Evolutionary conservation across 2,329 filamentous ascomycete species (phyloP), one percentile per base, ranked within the genome.

Genomic region (Tolypocladium tropicale): DNA sequence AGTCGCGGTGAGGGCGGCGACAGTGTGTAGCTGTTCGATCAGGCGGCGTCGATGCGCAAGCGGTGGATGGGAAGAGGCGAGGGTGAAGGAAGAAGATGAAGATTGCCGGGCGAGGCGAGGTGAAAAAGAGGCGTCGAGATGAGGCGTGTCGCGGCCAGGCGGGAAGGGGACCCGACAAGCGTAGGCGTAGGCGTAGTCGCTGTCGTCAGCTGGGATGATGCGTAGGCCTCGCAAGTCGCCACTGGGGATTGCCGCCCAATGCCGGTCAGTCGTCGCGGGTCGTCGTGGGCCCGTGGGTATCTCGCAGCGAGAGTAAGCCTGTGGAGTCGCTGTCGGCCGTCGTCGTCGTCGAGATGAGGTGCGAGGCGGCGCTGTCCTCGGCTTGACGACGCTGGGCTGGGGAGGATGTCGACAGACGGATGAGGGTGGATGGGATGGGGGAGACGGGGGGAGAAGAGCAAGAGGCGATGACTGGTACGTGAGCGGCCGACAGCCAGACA

Each of bases 151-250:
- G 25, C 34, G 30, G 25, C 43, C 18, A 41, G 36, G 57, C 11
- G 32, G 23, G 41, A 23, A 18, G 2, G 43, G 32, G 36, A 28
- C 36, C 52, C 34, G 46, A 32, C 32, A 16, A 50, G 41, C 52
- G 54, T 52, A 53, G 41, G 46, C 32, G 48, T 14, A 46, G 54
- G 25, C 53, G 59, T 56, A 7, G 54, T 52, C 18, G 53, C 43
- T 30, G 55, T 61, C 61, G 59, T 60, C 58, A 60, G 60, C 60
- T 39, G 32, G 33, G 36, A 53, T 41, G 46, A 49, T 43, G 53
- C 59, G 56, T 56, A 52, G 50, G 46, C 46, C 33, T 55, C 48
- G 49, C 39, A 33, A 51, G 46, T 57, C 54, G 58, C 57, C 59
- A 57, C 55, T 36, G 32, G 32, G 39, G 32, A 18, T 37, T 30